Conservation (phyloP, 106 monocot genomes). For the Platanthera guangdongensis region DNA sequence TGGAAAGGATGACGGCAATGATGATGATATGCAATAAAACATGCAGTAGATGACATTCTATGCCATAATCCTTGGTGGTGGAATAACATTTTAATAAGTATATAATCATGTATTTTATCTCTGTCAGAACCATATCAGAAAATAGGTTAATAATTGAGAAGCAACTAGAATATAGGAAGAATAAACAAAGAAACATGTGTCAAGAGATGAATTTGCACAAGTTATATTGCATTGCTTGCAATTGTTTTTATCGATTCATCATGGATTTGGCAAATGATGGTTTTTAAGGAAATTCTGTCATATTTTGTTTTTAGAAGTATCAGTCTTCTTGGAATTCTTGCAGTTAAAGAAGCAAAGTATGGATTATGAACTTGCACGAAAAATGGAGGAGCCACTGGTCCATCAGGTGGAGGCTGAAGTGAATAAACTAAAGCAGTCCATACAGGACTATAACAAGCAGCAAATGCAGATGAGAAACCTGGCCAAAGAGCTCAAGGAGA, state of each 20-base stretch:
- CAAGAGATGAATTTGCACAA: not conserved
- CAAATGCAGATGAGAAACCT: conserved; percentile 50
- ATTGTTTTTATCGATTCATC: conserved; percentile 1
- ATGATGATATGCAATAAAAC: not conserved
- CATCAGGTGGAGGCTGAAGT: conserved; percentile 64
- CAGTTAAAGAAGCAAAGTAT: conserved; percentile 51
- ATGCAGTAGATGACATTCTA: not conserved
- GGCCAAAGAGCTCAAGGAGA: conserved; percentile 49
- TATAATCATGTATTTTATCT: no score
- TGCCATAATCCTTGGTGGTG: not conserved
- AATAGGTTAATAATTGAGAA: not conserved
- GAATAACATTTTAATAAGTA: no score
- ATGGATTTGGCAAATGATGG: not conserved
- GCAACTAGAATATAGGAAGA: not conserved
- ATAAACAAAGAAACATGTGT: not conserved
- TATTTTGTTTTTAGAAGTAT: not conserved
- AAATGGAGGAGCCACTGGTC: conserved; percentile 65
- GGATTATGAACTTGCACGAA: conserved; percentile 38
- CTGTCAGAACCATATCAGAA: not conserved
- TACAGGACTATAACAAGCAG: conserved; percentile 72
- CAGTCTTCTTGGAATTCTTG: not conserved
- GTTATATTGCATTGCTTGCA: no score
- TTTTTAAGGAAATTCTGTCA: not conserved
- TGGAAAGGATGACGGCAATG: no score
- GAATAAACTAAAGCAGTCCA: conserved; percentile 41